Percentiles rank a stretch among this genome's conserved stretches.
Conservation (phyloP, 2,329 filamentous ascomycete species). For the Trichoderma koningii region DNA sequence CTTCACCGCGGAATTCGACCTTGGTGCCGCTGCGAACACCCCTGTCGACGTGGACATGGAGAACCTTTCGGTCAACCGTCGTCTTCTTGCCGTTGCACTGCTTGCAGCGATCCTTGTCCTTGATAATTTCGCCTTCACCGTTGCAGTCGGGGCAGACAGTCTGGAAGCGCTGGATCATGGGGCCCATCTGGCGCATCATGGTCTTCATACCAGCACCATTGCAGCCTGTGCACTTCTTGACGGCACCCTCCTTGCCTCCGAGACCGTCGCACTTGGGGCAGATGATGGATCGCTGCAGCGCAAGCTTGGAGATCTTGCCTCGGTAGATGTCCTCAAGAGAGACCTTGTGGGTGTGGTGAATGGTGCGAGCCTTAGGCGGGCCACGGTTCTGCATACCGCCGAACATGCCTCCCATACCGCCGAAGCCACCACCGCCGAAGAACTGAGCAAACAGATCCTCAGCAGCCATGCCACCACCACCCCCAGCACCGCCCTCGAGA, state of each 20-base stretch:
- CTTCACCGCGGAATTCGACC: conserved; percentile 95
- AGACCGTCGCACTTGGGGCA: conserved; percentile 92
- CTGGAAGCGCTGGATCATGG: conserved; percentile 99
- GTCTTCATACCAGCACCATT: conserved; percentile 98
- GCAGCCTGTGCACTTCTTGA: conserved; percentile 87
- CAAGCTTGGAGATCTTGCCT: conserved; percentile 96
- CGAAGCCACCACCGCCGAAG: conserved; percentile 76
- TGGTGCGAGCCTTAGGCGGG: conserved; percentile 86
- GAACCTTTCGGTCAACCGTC: conserved; percentile 92
- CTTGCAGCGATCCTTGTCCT: conserved; percentile 98
- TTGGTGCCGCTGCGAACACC: conserved; percentile 93
- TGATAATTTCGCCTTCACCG: conserved; percentile 94
- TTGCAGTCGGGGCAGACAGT: conserved; percentile 98
- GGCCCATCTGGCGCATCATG: conserved; percentile 99
- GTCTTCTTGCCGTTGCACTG: conserved; percentile 97
- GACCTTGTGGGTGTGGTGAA: conserved; percentile 98
- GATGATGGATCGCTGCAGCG: conserved; percentile 95
- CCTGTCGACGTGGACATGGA: conserved; percentile 95
- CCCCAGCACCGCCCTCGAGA: conserved; percentile 81
- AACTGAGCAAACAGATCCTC: conserved; percentile 97
- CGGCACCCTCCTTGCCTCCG: conserved; percentile 96
- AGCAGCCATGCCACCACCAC: conserved; percentile 78
- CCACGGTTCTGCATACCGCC: conserved; percentile 77
- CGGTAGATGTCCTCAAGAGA: conserved; percentile 97
- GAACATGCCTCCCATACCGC: conserved; percentile 71